Conservation (phyloP, 306 rosid species). For the Pterocarpus macrocarpus region DNA sequence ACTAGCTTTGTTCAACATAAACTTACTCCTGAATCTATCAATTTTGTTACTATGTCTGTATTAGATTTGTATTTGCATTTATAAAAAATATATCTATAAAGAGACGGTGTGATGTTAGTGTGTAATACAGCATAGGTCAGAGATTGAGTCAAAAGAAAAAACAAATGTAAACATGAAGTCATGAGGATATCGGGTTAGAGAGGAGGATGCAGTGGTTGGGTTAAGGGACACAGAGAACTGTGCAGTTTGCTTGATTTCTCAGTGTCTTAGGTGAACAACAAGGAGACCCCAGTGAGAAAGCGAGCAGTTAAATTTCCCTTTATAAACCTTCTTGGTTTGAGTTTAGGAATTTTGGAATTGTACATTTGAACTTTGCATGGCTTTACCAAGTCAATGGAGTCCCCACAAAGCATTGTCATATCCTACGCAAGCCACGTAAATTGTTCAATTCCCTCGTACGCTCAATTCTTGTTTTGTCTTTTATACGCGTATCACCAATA, state of each 20-base stretch:
- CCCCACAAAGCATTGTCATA: slow-evolving; percentile 54
- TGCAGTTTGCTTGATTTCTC: slow-evolving; percentile 52
- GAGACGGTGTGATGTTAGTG: background rate
- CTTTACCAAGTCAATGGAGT: slow-evolving; percentile 58
- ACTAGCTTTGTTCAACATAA: too few relatives aligned
- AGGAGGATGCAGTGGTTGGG: slow-evolving; percentile 70
- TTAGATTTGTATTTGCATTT: too few relatives aligned
- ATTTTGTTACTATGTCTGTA: too few relatives aligned
- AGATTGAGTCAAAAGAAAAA: background rate
- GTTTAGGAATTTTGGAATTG: slow-evolving; percentile 27
- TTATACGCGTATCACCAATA: slow-evolving; percentile 1
- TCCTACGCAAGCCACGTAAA: slow-evolving; percentile 50
- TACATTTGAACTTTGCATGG: slow-evolving; percentile 23
- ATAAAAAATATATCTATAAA: too few relatives aligned
- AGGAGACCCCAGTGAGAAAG: slow-evolving; percentile 57
- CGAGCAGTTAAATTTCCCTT: slow-evolving; percentile 62
- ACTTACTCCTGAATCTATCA: too few relatives aligned
- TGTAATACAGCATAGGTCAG: slow-evolving; percentile 14
- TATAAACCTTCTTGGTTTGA: background rate
- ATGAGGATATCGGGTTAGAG: slow-evolving; percentile 51
- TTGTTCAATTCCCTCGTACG: slow-evolving; percentile 12
- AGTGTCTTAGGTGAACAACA: slow-evolving; percentile 34
- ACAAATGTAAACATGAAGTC: background rate
- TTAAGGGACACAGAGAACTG: background rate
- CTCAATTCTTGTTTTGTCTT: background rate